phyloP scores from a whole-genome alignment of 768 basidiomycete genomes.

The Kwoniella dendrophila region DNA sequence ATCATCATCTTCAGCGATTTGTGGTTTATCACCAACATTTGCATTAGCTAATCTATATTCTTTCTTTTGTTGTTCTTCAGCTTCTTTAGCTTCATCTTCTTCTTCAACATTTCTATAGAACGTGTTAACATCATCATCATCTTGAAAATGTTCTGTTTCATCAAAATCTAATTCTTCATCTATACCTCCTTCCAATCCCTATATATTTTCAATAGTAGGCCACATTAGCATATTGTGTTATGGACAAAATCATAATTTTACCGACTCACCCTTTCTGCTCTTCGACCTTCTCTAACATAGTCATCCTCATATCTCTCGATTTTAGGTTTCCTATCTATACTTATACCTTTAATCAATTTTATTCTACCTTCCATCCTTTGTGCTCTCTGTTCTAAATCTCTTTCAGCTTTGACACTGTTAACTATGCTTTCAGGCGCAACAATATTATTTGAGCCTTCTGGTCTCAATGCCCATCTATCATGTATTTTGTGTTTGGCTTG shows the following conservation, averaged over 20 bases:
- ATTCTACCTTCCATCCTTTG: slow-evolving; percentile 34
- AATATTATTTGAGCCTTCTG: slow-evolving; percentile 25
- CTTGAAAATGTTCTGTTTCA: slow-evolving; percentile 46
- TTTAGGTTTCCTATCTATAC: slow-evolving; percentile 14
- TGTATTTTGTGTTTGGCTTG: slow-evolving; percentile 44
- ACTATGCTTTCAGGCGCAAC: slow-evolving; percentile 1
- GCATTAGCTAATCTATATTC: slow-evolving; percentile 48
- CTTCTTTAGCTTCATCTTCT: slow-evolving; percentile 41
- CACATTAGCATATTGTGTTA: neutral
- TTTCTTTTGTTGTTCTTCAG: slow-evolving; percentile 44
- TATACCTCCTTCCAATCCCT: slow-evolving; percentile 49
- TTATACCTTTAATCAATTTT: slow-evolving; percentile 7
- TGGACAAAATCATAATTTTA: neutral
- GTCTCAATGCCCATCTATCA: slow-evolving; percentile 44
- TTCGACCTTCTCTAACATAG: slow-evolving; percentile 34
- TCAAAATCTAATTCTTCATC: slow-evolving; percentile 52
- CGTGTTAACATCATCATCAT: slow-evolving; percentile 49
- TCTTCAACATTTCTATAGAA: slow-evolving; percentile 48
- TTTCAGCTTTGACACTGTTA: slow-evolving; percentile 6
- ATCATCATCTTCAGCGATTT: slow-evolving; percentile 37
- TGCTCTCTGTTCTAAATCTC: slow-evolving; percentile 35
- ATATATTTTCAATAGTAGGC: neutral
- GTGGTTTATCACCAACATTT: slow-evolving; percentile 45
- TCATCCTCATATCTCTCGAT: slow-evolving; percentile 49
- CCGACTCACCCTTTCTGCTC: slow-evolving; percentile 32